Evolutionary conservation across 768 basidiomycete species (phyloP).

Genomic region (Podaxis sp.): DNA sequence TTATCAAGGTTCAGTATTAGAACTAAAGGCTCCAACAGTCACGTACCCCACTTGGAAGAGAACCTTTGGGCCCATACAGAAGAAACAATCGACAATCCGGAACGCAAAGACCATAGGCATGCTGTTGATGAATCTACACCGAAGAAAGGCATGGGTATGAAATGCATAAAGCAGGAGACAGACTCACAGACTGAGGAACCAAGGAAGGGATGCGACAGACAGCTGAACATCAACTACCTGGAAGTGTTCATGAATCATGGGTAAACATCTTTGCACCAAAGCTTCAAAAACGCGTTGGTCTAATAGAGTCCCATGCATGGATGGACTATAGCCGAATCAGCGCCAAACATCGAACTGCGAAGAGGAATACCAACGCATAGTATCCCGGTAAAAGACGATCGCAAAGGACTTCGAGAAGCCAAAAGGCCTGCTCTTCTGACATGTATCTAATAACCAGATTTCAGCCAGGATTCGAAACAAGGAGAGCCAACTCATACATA

Average conservation of each 20-base stretch:
- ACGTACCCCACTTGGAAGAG: conserved; percentile 97
- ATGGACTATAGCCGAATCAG: conserved; percentile 56
- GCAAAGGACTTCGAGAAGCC: conserved; percentile 93
- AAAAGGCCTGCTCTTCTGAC: conserved; percentile 99
- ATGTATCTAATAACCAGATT: conserved; percentile 68
- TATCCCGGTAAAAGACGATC: conserved; percentile 96
- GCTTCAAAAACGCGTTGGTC: conserved; percentile 98
- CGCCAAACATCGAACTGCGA: not conserved
- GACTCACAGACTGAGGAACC: conserved; percentile 95
- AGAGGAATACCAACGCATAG: conserved; percentile 64
- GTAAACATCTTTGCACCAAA: conserved; percentile 83
- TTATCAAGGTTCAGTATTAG: not conserved
- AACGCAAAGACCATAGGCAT: conserved; percentile 99
- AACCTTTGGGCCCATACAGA: conserved; percentile 99
- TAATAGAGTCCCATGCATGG: conserved; percentile 98
- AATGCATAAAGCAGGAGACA: conserved; percentile 3
- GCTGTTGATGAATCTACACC: conserved; percentile 77
- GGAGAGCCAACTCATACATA: conserved; percentile 51
- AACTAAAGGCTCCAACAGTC: conserved; percentile 53
- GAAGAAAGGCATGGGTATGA: not conserved
- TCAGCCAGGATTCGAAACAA: not conserved
- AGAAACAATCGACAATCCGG: conserved; percentile 95
- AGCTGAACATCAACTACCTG: conserved; percentile 90
- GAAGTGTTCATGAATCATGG: conserved; percentile 95
- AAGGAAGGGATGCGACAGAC: conserved; percentile 94